Percentiles rank a stretch among this genome's conserved stretches.
Evolutionary conservation across 805 yeast genomes (phyloP).

Genomic region (Metschnikowia noctiluminum): DNA sequence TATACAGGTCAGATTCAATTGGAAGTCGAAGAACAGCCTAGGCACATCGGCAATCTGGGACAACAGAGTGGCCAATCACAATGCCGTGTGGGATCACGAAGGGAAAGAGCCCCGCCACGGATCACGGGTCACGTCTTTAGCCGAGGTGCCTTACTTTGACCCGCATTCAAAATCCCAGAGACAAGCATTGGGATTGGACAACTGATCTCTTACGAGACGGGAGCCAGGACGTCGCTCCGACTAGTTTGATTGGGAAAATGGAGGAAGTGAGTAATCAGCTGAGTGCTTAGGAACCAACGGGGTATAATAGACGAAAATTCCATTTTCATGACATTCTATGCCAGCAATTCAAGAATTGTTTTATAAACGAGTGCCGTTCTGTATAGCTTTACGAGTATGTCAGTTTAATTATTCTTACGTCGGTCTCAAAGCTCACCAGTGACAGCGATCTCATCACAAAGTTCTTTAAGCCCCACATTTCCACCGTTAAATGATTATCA

Average conservation of each 20-base stretch:
- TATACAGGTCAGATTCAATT: conserved; percentile 32
- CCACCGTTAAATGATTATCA: no score
- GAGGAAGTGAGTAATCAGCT: no score
- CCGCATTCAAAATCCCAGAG: conserved; percentile 48
- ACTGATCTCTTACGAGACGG: background rate
- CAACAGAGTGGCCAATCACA: conserved; percentile 51
- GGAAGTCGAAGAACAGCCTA: conserved; percentile 22
- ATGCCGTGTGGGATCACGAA: conserved; percentile 50
- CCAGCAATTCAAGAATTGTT: no score
- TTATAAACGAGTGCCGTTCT: no score
- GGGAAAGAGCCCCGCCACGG: conserved; percentile 33
- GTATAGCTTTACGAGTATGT: no score
- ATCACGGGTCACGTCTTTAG: conserved; percentile 43
- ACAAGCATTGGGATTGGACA: conserved; percentile 22
- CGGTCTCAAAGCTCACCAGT: background rate
- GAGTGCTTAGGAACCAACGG: no score
- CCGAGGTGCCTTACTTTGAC: conserved; percentile 50
- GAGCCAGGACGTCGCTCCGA: no score
- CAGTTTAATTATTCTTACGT: no score
- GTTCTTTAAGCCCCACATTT: no score
- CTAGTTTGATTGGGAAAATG: no score
- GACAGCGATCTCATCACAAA: background rate
- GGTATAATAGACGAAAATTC: no score
- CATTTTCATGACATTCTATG: no score
- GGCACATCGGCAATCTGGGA: conserved; percentile 59